These are phyloP conservation scores for Leishmania tarentolae DNA, from an alignment of 208 protist genomes.

Conservation along the genomic window DNA sequence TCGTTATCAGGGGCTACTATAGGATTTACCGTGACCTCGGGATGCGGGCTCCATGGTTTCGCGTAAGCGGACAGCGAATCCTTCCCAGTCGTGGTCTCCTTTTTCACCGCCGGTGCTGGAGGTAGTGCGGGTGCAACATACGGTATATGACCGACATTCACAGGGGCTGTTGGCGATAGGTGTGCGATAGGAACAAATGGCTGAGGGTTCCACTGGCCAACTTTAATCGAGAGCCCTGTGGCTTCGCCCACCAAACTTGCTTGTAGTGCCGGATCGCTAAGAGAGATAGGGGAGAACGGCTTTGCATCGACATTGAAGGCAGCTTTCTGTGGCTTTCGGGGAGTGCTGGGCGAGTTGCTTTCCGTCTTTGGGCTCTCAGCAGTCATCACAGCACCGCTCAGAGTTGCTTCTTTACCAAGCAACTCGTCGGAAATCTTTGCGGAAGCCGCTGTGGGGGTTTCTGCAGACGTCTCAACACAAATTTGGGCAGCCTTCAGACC, in stretches of 20 bases:
- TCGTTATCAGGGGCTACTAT: slow-evolving; percentile 23
- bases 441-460: not conserved
- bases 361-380: slow-evolving; percentile 5
- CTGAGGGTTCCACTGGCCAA: slow-evolving; percentile 23
- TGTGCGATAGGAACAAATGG: slow-evolving; percentile 15
- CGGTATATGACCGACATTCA: slow-evolving; percentile 6
- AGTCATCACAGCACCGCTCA: not conserved
- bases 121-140: not conserved
- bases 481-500: not conserved
- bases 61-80: slow-evolving; percentile 35
- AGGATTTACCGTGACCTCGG: slow-evolving; percentile 15
- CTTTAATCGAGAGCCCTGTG: slow-evolving; percentile 24
- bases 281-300: slow-evolving; percentile 22
- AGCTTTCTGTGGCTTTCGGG: slow-evolving; percentile 20
- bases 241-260: slow-evolving; percentile 10
- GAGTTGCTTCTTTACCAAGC: not conserved
- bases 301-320: slow-evolving; percentile 30
- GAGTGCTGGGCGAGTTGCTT: slow-evolving; percentile 6
- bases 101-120: not conserved
- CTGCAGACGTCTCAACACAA: not conserved
- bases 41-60: slow-evolving; percentile 40
- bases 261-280: slow-evolving; percentile 22
- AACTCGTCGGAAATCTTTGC: not conserved
- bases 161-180: slow-evolving; percentile 10
- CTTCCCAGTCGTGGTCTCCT: slow-evolving; percentile 15